These are phyloP conservation scores for Linum usitatissimum DNA, from an alignment of 345 rosid species.

Conservation along the genomic window DNA sequence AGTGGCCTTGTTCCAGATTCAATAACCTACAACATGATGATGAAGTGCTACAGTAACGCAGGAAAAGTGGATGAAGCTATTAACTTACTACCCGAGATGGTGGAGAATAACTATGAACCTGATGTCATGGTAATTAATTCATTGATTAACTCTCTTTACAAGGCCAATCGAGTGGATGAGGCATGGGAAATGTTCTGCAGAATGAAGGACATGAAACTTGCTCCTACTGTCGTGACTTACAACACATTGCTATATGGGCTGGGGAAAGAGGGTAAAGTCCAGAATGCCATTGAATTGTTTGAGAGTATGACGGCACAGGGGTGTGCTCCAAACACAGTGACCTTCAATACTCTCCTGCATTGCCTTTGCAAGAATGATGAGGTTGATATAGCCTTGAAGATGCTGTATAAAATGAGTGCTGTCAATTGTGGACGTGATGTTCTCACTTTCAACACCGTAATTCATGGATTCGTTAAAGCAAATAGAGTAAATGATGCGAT, in stretches of 20 bases:
- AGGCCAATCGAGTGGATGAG: constrained; percentile 60
- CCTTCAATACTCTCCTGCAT: constrained; percentile 76
- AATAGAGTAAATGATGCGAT: constrained; percentile 47
- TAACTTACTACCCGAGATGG: constrained; percentile 65
- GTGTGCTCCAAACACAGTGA: constrained; percentile 63
- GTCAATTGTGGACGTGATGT: constrained; percentile 67
- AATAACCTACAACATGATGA: constrained; percentile 91
- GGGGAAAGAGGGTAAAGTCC: constrained; percentile 60
- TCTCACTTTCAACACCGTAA: constrained; percentile 70
- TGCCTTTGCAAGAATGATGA: constrained; percentile 88
- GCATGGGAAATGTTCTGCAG: constrained; percentile 74
- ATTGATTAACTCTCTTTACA: constrained; percentile 63
- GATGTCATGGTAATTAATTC: constrained; percentile 75
- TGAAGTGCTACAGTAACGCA: constrained; percentile 74
- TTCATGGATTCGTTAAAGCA: constrained; percentile 58
- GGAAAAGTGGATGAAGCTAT: constrained; percentile 73
- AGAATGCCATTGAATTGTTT: constrained; percentile 46
- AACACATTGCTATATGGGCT: constrained; percentile 71
- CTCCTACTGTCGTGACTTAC: constrained; percentile 77
- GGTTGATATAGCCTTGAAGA: constrained; percentile 55
- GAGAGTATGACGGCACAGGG: constrained; percentile 45
- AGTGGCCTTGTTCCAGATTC: constrained; percentile 67
- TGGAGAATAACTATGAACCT: constrained; percentile 48
- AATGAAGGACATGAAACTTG: constrained; percentile 59
- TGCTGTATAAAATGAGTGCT: constrained; percentile 50